Conservation (phyloP, 2,329 filamentous ascomycete genomes). For the Dendryphion nanum region DNA sequence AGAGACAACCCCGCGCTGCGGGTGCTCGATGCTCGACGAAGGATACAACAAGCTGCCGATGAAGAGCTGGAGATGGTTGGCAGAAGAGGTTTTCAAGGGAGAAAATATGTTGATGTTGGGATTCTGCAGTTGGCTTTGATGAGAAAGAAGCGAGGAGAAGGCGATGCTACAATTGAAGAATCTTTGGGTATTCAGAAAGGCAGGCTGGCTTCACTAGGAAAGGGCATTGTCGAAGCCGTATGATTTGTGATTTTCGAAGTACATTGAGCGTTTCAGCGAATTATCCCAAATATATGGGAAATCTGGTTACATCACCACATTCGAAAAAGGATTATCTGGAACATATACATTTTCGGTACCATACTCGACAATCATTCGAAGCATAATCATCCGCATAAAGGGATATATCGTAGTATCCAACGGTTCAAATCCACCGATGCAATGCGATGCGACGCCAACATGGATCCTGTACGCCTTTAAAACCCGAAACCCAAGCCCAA, state of each 20-base stretch:
- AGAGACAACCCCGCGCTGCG: slow-evolving; percentile 54
- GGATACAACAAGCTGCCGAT: slow-evolving; percentile 53
- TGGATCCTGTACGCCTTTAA: neutral
- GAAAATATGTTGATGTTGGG: slow-evolving; percentile 46
- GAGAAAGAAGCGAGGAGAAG: slow-evolving; percentile 28
- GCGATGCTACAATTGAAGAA: slow-evolving; percentile 28
- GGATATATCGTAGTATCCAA: no score
- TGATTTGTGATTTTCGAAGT: no score
- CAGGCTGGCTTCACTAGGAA: slow-evolving; percentile 25
- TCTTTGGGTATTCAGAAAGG: slow-evolving; percentile 33
- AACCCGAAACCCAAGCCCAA: neutral
- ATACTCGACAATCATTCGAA: no score
- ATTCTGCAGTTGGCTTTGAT: slow-evolving; percentile 40
- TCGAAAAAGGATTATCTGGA: no score
- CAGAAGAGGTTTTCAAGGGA: slow-evolving; percentile 40
- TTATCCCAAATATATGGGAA: no score
- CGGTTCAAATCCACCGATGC: neutral
- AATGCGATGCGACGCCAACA: neutral
- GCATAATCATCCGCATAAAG: no score
- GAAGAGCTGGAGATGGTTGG: slow-evolving; percentile 50
- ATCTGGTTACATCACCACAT: no score
- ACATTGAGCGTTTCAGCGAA: no score
- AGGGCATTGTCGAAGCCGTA: slow-evolving; percentile 20
- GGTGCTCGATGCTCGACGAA: slow-evolving; percentile 52
- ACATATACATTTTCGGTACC: no score